These are phyloP conservation scores for Saccharomycopsis hybrid DNA, from an alignment of 1,139 yeast species.

Conservation along the genomic window DNA sequence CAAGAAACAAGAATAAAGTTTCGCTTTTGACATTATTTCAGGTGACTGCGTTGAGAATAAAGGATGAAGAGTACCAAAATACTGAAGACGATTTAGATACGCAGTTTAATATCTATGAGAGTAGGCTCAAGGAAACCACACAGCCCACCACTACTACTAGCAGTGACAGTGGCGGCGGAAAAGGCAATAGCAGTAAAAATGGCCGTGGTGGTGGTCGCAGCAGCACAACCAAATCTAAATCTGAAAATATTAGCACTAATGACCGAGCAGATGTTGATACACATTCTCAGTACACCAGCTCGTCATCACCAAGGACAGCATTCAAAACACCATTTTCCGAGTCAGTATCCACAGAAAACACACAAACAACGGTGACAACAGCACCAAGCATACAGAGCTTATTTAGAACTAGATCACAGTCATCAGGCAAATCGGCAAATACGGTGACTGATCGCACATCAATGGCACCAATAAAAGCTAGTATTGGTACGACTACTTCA, in stretches of 20 bases:
- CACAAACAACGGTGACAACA: too few species aligned
- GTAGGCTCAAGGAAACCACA: conserved; percentile 6
- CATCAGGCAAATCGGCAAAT: conserved; percentile 15
- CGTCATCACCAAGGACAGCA: conserved; percentile 23
- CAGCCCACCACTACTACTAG: not conserved
- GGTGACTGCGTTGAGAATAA: conserved; percentile 25
- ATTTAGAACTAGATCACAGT: conserved; percentile 8
- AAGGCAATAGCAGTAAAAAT: not conserved
- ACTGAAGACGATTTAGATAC: conserved; percentile 13
- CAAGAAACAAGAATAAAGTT: conserved; percentile 18
- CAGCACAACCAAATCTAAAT: too few species aligned
- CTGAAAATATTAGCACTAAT: too few species aligned
- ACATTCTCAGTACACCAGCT: conserved; percentile 20
- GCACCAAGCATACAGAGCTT: too few species aligned
- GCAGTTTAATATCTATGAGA: conserved; percentile 19
- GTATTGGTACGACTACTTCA: too few species aligned
- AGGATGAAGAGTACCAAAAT: conserved; percentile 16
- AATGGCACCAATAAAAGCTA: too few species aligned
- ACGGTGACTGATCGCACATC: too few species aligned
- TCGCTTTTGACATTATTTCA: conserved; percentile 27
- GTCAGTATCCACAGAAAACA: too few species aligned
- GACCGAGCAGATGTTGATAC: conserved; percentile 24
- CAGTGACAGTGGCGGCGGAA: too few species aligned
- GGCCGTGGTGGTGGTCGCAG: too few species aligned
- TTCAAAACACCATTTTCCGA: conserved; percentile 2